A percentile compares a stretch with the other conserved stretches of the same genome.
Conservation (phyloP, 108 stramenopile genomes). For the Skeletonema menzelii region DNA sequence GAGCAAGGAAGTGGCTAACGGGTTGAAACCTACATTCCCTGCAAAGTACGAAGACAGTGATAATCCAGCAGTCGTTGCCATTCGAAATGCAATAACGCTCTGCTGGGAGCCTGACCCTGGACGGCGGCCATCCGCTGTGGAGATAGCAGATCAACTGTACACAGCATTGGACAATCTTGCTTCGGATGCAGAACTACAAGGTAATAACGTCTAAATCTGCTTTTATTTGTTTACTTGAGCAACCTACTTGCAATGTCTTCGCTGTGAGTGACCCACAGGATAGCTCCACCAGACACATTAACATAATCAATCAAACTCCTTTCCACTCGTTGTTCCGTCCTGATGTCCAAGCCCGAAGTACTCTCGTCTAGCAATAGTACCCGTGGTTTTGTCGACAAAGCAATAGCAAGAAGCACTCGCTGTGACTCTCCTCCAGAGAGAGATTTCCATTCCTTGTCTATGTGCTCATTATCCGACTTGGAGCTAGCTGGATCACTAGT, state of each 20-base stretch:
- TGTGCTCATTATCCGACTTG: background rate
- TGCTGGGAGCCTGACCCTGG: conserved; percentile 48
- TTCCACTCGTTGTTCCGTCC: conserved; percentile 34
- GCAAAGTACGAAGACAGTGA: conserved; percentile 19
- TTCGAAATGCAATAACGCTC: conserved; percentile 52
- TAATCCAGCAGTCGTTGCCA: conserved; percentile 41
- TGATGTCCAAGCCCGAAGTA: conserved; percentile 30
- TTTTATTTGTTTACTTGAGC: background rate
- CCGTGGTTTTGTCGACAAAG: conserved; percentile 56
- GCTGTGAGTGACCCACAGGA: conserved; percentile 49
- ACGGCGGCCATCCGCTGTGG: background rate
- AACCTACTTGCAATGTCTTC: conserved; percentile 51
- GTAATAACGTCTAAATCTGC: background rate
- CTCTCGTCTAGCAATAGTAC: conserved; percentile 35
- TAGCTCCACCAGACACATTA: conserved; percentile 16
- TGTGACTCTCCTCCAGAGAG: conserved; percentile 89
- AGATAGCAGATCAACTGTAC: background rate
- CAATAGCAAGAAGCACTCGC: conserved; percentile 74
- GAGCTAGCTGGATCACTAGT: background rate
- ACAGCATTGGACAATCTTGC: background rate
- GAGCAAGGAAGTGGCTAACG: background rate
- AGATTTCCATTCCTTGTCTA: conserved; percentile 68
- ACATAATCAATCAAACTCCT: conserved; percentile 41
- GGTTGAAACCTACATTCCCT: conserved; percentile 3
- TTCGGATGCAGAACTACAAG: too few species aligned